Percentiles rank a stretch among this genome's conserved stretches.
Conservation (phyloP, 2,329 filamentous ascomycete genomes). For the Penicillium polonicum region DNA sequence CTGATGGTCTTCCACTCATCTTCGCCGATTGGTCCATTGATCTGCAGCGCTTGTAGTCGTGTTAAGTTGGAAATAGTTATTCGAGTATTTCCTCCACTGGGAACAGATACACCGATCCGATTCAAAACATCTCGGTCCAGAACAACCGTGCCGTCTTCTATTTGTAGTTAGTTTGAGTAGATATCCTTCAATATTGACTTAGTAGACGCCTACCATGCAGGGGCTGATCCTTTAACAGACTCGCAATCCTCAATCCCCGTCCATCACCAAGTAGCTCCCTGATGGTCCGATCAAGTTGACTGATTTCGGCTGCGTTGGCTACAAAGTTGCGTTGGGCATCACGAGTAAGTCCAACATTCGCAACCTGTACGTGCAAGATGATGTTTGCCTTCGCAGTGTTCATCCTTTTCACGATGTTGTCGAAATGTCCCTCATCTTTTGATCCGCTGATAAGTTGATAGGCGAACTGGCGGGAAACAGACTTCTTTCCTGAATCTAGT, state of each 20-base stretch:
- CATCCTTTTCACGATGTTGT: neutral
- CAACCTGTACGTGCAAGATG: neutral
- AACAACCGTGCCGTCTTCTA: neutral
- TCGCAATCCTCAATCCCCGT: neutral
- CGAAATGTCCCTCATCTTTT: neutral
- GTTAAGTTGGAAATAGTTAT: neutral
- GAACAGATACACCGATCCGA: neutral
- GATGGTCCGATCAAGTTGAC: neutral
- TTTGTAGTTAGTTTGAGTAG: neutral
- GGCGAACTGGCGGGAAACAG: accelerated
- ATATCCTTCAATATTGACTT: neutral
- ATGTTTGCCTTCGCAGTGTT: neutral
- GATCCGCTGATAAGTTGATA: neutral
- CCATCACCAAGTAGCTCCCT: neutral
- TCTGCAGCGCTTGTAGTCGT: neutral
- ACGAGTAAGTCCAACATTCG: neutral
- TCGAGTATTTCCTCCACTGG: neutral
- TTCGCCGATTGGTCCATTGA: neutral
- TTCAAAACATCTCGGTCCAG: neutral
- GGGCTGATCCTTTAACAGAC: accelerated
- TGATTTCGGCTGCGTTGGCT: neutral
- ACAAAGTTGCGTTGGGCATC: accelerated
- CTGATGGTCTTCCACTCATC: neutral
- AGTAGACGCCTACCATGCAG: neutral
- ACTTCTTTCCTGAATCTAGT: neutral